phyloP scores from a whole-genome alignment of 345 rosid genomes.

The Hibiscus tridactylites region DNA sequence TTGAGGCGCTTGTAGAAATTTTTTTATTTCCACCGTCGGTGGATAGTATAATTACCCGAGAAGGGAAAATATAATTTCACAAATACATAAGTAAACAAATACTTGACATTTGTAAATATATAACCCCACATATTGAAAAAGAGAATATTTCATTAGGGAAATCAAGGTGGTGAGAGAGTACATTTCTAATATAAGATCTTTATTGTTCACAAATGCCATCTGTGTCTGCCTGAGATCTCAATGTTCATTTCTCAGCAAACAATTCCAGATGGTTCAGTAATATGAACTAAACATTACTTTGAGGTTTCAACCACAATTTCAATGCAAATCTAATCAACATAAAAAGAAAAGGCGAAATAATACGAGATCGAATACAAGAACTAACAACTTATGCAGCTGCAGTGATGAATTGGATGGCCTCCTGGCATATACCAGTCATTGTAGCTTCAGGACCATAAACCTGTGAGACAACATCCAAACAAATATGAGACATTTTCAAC shows the following conservation, averaged over 20 bases:
- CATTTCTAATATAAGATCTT: background rate
- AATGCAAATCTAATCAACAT: slow-evolving; percentile 5
- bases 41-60: no score
- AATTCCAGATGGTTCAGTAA: background rate
- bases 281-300: slow-evolving; percentile 11
- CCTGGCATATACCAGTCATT: slow-evolving; percentile 94
- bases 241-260: slow-evolving; percentile 7
- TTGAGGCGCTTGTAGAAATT: no score
- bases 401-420: slow-evolving; percentile 72
- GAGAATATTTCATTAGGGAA: background rate
- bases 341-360: background rate
- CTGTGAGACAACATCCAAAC: slow-evolving; percentile 15
- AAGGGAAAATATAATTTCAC: no score
- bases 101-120: no score
- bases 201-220: slow-evolving; percentile 10
- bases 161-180: background rate
- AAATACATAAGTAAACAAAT: no score
- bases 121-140: no score
- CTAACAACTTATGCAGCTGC: slow-evolving; percentile 49
- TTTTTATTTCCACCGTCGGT: no score
- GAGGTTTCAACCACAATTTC: slow-evolving; percentile 8
- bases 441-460: slow-evolving; percentile 95
- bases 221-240: background rate
- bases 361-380: background rate
- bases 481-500: background rate